Percentiles rank a stretch among this genome's conserved stretches.
Evolutionary conservation across 139 green algal species (phyloP).

Genomic region (Desmodesmus armatus): DNA sequence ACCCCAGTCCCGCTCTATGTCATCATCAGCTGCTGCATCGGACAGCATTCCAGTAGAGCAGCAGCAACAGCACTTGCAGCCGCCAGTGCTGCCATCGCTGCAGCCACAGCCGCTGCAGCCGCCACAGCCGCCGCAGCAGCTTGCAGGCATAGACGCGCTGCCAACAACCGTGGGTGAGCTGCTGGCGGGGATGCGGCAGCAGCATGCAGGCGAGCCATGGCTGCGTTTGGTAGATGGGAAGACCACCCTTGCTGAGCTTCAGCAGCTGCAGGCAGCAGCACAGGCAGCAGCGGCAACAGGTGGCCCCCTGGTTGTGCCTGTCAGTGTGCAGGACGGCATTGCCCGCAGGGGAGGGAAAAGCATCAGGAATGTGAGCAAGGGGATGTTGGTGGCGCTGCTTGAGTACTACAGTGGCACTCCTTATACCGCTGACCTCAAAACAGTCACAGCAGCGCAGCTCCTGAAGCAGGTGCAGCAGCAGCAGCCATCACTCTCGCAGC

Average conservation of each 20-base stretch:
- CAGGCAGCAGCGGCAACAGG: constrained; percentile 4
- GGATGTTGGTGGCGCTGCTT: too few species aligned
- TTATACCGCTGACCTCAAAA: too few species aligned
- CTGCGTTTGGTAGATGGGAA: constrained; percentile 1
- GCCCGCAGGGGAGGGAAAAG: too few species aligned
- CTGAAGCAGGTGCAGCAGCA: neutral
- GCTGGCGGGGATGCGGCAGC: neutral
- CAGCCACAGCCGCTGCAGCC: neutral
- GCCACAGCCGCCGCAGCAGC: neutral
- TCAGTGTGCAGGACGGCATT: too few species aligned
- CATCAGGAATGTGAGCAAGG: too few species aligned
- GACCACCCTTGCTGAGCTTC: neutral
- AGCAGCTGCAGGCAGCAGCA: neutral
- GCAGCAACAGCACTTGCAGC: neutral
- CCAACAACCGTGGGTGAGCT: neutral
- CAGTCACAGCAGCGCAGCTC: too few species aligned
- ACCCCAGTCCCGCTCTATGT: too few species aligned
- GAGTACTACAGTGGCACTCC: too few species aligned
- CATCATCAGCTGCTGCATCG: too few species aligned
- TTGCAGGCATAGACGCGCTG: neutral
- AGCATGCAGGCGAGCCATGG: neutral
- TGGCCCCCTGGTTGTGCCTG: neutral
- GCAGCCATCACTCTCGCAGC: neutral
- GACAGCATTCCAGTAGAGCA: too few species aligned
- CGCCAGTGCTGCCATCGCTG: too few species aligned